Percentiles rank a stretch among this genome's conserved stretches.
phyloP scores from a whole-genome alignment of 805 yeast genomes.

The Candida chilensis region DNA sequence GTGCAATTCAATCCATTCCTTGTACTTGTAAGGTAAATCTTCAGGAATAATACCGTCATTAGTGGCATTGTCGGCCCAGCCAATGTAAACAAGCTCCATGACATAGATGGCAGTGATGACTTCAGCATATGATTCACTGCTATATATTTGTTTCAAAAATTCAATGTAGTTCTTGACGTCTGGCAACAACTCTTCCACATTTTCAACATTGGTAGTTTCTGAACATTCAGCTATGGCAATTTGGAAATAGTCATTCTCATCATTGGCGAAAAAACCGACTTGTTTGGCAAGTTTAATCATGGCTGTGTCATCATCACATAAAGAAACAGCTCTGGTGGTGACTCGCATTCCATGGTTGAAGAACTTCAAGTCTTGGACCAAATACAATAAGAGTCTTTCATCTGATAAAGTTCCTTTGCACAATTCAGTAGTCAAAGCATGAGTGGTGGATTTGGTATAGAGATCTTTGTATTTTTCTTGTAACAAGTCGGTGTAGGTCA shows the following conservation, averaged over 20 bases:
- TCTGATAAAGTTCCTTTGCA: constrained; percentile 37
- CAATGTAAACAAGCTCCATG: constrained; percentile 41
- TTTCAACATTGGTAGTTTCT: constrained; percentile 4
- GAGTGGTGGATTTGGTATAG: constrained; percentile 21
- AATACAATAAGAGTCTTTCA: constrained; percentile 28
- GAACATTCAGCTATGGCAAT: constrained; percentile 12
- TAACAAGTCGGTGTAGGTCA: constrained; percentile 12
- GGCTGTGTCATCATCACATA: constrained; percentile 27
- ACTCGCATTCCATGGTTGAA: constrained; percentile 32
- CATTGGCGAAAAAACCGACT: constrained; percentile 38
- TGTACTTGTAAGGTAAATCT: constrained; percentile 31
- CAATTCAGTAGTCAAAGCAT: constrained; percentile 31
- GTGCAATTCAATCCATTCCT: constrained; percentile 45
- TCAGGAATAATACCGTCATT: constrained; percentile 7
- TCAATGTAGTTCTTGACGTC: constrained; percentile 27
- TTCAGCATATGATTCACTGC: constrained; percentile 23
- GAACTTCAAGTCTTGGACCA: constrained; percentile 39
- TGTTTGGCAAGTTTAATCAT: constrained; percentile 35
- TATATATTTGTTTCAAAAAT: constrained; percentile 17
- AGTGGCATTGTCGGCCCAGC: constrained; percentile 37
- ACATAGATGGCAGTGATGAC: constrained; percentile 32
- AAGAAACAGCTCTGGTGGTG: constrained; percentile 32
- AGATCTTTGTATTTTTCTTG: constrained; percentile 10
- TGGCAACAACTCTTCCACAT: constrained; percentile 16
- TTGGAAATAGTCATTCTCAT: constrained; percentile 39